Evolutionary conservation across 177 flowering plant genomes (phyloP).

Genomic region (Vitis hybrid): DNA sequence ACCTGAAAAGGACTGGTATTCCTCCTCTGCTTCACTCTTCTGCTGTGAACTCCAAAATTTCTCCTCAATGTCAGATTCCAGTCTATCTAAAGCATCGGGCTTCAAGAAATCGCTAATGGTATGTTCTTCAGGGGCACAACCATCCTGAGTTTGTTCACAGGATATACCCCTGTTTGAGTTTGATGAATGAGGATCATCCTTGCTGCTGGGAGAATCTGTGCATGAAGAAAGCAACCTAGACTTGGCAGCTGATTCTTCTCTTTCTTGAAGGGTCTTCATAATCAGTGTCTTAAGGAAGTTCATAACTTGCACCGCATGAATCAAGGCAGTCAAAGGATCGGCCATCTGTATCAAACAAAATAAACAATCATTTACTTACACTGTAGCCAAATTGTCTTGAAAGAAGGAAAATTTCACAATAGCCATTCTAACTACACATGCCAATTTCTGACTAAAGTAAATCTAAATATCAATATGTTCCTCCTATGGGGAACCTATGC

Average conservation of each 20-base stretch:
- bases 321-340: conserved; percentile 91
- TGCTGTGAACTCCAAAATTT: conserved; percentile 42
- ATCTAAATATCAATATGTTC: not conserved
- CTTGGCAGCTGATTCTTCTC: conserved; percentile 52
- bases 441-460: not conserved
- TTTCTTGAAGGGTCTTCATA: conserved; percentile 50
- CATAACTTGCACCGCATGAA: conserved; percentile 98
- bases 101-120: conserved; percentile 20
- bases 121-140: conserved; percentile 6
- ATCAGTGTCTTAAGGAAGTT: conserved; percentile 85
- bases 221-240: conserved; percentile 27
- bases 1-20: conserved; percentile 26
- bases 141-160: conserved; percentile 17
- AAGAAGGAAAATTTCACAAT: not conserved
- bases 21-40: conserved; percentile 38
- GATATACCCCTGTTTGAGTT: conserved; percentile 12
- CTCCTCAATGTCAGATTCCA: conserved; percentile 35
- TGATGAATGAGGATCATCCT: conserved; percentile 17
- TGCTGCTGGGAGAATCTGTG: conserved; percentile 32
- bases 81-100: conserved; percentile 31
- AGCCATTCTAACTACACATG: not conserved
- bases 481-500: not conserved
- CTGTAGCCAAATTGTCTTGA: not conserved
- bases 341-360: conserved; percentile 68
- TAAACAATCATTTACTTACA: not conserved